Evolutionary conservation across 306 rosid species (phyloP).

Genomic region (Cucumis hystrix): DNA sequence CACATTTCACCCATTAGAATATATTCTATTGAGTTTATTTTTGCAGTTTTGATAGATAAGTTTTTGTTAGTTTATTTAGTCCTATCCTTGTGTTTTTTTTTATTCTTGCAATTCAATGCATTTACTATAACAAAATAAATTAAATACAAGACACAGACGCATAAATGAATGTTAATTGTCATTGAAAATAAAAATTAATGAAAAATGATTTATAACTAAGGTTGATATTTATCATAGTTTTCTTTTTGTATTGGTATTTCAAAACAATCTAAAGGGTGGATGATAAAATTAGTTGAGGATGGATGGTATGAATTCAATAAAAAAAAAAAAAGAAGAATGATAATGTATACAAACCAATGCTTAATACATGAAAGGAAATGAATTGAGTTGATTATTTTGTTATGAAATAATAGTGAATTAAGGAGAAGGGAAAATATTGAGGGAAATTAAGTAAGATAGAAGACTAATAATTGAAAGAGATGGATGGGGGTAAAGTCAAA

Average conservation of each 20-base stretch:
- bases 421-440: background rate
- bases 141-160: no score
- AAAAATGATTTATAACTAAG: no score
- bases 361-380: background rate
- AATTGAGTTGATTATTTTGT: background rate
- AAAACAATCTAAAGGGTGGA: background rate
- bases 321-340: background rate
- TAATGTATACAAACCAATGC: background rate
- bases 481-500: background rate
- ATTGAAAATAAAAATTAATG: no score
- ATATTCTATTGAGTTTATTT: no score
- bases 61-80: no score
- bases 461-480: background rate
- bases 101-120: no score
- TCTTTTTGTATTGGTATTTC: background rate
- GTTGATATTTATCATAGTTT: background rate
- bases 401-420: background rate
- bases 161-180: no score
- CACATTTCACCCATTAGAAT: no score
- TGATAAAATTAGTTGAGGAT: background rate
- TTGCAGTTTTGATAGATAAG: no score
- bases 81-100: no score
- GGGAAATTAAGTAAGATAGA: background rate
- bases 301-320: background rate
- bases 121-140: no score